Evolutionary conservation across 2,329 filamentous ascomycete species (phyloP).

Genomic region (Verticillium dahliae): DNA sequence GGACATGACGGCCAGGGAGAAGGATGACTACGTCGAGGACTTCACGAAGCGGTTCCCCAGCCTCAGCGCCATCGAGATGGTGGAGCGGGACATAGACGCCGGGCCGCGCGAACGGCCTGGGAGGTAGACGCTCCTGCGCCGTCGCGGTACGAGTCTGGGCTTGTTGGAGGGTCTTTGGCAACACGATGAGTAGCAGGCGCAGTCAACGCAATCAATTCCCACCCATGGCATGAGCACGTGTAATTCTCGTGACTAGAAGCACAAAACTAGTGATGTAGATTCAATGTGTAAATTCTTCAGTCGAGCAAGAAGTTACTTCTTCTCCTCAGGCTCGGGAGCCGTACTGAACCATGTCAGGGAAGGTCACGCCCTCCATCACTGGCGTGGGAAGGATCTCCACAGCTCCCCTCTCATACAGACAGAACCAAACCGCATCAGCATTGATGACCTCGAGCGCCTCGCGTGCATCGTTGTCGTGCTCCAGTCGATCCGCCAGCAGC

Average conservation of each 20-base stretch:
- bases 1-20: constrained; percentile 52
- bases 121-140: not conserved
- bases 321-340: not conserved
- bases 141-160: not conserved
- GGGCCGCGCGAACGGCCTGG: constrained; percentile 18
- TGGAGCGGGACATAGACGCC: constrained; percentile 58
- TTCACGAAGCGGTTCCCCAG: constrained; percentile 87
- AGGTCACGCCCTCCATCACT: constrained; percentile 33
- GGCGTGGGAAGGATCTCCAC: constrained; percentile 29
- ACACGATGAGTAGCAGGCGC: not conserved
- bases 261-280: too few species aligned
- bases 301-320: not conserved
- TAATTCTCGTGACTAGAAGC: not conserved
- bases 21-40: constrained; percentile 59
- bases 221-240: not conserved
- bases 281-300: not conserved
- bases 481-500: constrained; percentile 49
- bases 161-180: not conserved
- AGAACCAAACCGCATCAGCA: constrained; percentile 71
- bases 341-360: constrained; percentile 17
- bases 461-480: constrained; percentile 39
- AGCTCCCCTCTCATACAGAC: constrained; percentile 40
- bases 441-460: constrained; percentile 58
- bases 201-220: not conserved
- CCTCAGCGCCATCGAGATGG: constrained; percentile 78